Evolutionary conservation across 768 basidiomycete species (phyloP).

Genomic region (Scleroderma bovista): DNA sequence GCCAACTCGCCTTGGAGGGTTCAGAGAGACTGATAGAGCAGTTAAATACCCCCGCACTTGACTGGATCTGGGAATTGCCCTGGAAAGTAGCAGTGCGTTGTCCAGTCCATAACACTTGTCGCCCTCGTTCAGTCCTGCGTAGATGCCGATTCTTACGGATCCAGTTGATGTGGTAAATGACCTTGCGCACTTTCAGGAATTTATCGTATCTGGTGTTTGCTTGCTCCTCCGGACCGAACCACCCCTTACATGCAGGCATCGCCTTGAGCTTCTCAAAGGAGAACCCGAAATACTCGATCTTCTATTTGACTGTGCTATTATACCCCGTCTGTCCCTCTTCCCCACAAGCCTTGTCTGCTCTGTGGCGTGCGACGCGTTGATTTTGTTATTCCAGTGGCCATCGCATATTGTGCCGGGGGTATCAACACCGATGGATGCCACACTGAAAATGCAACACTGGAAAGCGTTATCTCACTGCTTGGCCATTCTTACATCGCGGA

Average conservation of each 20-base stretch:
- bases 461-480: conserved; percentile 16
- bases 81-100: not conserved
- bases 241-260: conserved; percentile 3
- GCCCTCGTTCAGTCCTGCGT: not conserved
- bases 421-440: conserved; percentile 6
- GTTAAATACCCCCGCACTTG: conserved; percentile 9
- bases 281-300: conserved; percentile 15
- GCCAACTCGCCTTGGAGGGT: conserved; percentile 20
- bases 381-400: conserved; percentile 20
- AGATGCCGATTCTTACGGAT: conserved; percentile 12
- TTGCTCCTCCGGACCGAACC: conserved; percentile 11
- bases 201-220: conserved; percentile 6
- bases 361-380: conserved; percentile 19
- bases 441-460: conserved; percentile 17
- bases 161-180: conserved; percentile 18
- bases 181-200: conserved; percentile 24
- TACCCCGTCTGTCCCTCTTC: conserved; percentile 23
- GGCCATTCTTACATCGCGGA: conserved; percentile 20
- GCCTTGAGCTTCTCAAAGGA: conserved; percentile 13
- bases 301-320: not conserved
- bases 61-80: conserved; percentile 6
- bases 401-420: conserved; percentile 19
- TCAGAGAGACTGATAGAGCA: conserved; percentile 17
- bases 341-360: conserved; percentile 20
- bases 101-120: not conserved